phyloP scores from a whole-genome alignment of 2,329 filamentous ascomycete genomes.

The Trichoderma koningiopsis region DNA sequence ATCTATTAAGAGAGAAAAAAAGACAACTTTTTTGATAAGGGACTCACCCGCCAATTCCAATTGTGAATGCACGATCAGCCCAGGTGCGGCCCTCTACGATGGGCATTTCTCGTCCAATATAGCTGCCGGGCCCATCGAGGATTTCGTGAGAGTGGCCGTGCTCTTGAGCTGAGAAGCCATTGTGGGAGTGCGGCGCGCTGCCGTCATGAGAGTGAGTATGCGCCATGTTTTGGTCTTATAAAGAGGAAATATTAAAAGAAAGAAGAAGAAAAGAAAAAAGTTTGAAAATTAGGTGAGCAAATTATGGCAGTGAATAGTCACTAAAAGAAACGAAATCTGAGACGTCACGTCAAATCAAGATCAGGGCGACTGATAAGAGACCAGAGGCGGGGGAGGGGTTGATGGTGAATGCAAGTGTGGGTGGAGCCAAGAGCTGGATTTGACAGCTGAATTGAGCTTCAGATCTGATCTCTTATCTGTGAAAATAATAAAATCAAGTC shows the following conservation, averaged over 20 bases:
- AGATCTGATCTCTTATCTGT: neutral
- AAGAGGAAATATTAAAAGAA: neutral
- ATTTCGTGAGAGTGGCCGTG: constrained; percentile 97
- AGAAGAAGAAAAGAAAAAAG: neutral
- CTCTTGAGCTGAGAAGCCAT: constrained; percentile 61
- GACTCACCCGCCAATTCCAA: constrained; percentile 93
- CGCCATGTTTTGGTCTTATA: neutral
- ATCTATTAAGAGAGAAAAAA: neutral
- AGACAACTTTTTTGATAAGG: neutral
- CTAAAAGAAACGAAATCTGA: neutral
- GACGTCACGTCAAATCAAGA: neutral
- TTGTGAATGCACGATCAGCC: constrained; percentile 86
- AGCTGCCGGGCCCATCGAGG: constrained; percentile 89
- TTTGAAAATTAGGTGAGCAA: neutral
- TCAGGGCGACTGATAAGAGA: neutral
- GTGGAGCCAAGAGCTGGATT: constrained; percentile 8
- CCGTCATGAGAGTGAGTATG: constrained; percentile 60
- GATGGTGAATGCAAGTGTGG: neutral
- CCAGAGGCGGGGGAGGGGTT: constrained; percentile 33
- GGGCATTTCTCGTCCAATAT: constrained; percentile 87
- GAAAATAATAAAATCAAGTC: neutral
- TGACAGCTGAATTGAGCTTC: neutral
- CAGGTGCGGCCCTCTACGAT: constrained; percentile 86
- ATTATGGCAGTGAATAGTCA: neutral
- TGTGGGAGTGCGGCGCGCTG: constrained; percentile 60